Conservation (phyloP, 2,329 filamentous ascomycete genomes). For the Penicillium sp. region DNA sequence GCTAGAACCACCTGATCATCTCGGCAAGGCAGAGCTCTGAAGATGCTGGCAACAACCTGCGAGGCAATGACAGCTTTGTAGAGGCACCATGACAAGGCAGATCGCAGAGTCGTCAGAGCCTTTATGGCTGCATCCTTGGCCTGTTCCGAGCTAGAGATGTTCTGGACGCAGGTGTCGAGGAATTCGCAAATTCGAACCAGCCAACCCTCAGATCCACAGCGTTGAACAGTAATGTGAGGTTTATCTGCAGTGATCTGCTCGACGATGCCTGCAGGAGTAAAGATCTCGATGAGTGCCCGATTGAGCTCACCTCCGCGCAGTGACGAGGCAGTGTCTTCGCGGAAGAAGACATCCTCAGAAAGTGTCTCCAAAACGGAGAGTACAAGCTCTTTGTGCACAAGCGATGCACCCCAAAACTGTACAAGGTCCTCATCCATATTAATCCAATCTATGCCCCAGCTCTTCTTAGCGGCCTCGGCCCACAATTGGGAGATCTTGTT, state of each 20-base stretch:
- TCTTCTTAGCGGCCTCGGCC: slow-evolving; percentile 90
- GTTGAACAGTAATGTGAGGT: slow-evolving; percentile 64
- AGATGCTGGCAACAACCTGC: slow-evolving; percentile 66
- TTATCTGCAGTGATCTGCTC: slow-evolving; percentile 71
- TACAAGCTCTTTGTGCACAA: slow-evolving; percentile 77
- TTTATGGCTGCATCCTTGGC: slow-evolving; percentile 70
- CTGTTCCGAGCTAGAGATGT: slow-evolving; percentile 62
- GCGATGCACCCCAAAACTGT: slow-evolving; percentile 65
- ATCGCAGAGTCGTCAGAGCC: slow-evolving; percentile 70
- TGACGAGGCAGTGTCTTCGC: slow-evolving; percentile 81
- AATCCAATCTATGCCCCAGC: slow-evolving; percentile 89
- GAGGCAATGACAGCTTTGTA: slow-evolving; percentile 73
- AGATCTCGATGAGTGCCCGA: slow-evolving; percentile 87
- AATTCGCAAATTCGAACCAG: slow-evolving; percentile 71
- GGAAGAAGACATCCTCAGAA: slow-evolving; percentile 89
- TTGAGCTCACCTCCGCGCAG: slow-evolving; percentile 79
- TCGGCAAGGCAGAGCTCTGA: slow-evolving; percentile 64
- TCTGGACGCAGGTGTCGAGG: slow-evolving; percentile 67
- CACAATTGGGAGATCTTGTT: slow-evolving; percentile 94
- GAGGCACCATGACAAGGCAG: slow-evolving; percentile 81
- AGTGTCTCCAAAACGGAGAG: slow-evolving; percentile 84
- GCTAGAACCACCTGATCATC: slow-evolving; percentile 72
- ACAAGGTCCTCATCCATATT: slow-evolving; percentile 86
- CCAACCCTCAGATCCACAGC: slow-evolving; percentile 83
- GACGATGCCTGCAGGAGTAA: slow-evolving; percentile 74